Evolutionary conservation across 2,329 filamentous ascomycete genomes (phyloP).

Genomic region (Trichoderma aggressivum): DNA sequence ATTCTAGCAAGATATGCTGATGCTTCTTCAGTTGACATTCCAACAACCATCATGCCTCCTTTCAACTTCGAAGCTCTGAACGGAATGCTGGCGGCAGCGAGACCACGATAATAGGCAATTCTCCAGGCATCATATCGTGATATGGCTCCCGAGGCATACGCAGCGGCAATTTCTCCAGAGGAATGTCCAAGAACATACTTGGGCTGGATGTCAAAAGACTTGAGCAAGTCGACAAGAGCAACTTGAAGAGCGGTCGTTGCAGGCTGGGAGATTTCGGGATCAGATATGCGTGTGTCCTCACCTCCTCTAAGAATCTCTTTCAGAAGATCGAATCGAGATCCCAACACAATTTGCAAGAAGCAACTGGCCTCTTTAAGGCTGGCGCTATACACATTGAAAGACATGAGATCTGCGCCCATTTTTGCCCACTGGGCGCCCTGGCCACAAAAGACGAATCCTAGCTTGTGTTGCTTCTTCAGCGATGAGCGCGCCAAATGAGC

Average conservation of each 20-base stretch:
- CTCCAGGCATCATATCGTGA: constrained; percentile 39
- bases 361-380: constrained; percentile 35
- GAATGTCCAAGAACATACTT: constrained; percentile 43
- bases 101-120: constrained; percentile 42
- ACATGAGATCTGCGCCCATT: constrained; percentile 42
- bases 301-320: constrained; percentile 35
- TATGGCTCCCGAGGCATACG: constrained; percentile 39
- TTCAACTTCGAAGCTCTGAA: constrained; percentile 28
- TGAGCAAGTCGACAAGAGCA: constrained; percentile 41
- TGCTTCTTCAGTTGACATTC: constrained; percentile 31
- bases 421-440: constrained; percentile 43
- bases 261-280: constrained; percentile 39
- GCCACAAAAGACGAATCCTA: constrained; percentile 44
- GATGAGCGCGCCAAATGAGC: constrained; percentile 25
- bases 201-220: constrained; percentile 33
- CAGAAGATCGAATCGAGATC: constrained; percentile 34
- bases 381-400: constrained; percentile 40
- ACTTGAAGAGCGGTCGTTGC: constrained; percentile 43
- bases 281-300: constrained; percentile 29
- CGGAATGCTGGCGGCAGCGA: constrained; percentile 32
- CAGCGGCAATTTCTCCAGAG: constrained; percentile 46
- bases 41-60: constrained; percentile 43
- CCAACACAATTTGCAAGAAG: constrained; percentile 31
- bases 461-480: constrained; percentile 27
- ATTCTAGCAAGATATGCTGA: constrained; percentile 27